Evolutionary conservation across 2,329 filamentous ascomycete species (phyloP), one percentile per base, ranked within the genome.

Genomic region (Mycosphaerella sp.): DNA sequence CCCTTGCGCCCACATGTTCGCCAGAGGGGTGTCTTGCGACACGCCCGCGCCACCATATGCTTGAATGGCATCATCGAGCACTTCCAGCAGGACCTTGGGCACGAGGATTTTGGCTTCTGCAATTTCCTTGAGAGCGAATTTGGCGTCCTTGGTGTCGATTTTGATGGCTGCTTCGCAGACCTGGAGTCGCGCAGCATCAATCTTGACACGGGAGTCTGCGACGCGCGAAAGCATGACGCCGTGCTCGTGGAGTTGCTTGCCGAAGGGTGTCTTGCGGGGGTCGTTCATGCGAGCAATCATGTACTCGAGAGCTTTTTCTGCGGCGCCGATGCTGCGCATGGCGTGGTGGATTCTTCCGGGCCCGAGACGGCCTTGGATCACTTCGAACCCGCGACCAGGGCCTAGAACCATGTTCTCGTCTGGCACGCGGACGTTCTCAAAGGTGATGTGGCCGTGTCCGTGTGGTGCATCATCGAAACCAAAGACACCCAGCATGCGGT

Each of bases 401-500:
- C 93, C 91, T 3, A 98, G 84, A 9, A 97, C 86, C 66, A 98
- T 85, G 74, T 87, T 93, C 63, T 76, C 75, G 28, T 77, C 82
- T 6, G 91, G 91, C 0, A 98, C 87, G 53, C 91, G 86, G 56
- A 97, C 93, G 68, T 97, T 86, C 53, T 84, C 78, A 73, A 98
- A 97, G 36, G 76, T 80, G 66, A 98, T 82, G 71, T 98, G 91
- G 37, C 89, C 93, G 73, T 98, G 93, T 52, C 93, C 93, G 70
- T 98, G 93, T 2, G 93, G 93, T 16, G 93, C 93, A 63, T 98
- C 93, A 69, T 98, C 93, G 73, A 89, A 98, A 52, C 93, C 93
- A 71, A 95, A 95, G 60, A 98, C 91, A 43, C 79, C 85, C 49
- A 98, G 77, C 88, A 96, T 95, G 60, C 93, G 85, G 72, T 95